Base-by-base conservation (phyloP, 140 eudicot genomes). In the Ambrosia hybrid region DNA sequence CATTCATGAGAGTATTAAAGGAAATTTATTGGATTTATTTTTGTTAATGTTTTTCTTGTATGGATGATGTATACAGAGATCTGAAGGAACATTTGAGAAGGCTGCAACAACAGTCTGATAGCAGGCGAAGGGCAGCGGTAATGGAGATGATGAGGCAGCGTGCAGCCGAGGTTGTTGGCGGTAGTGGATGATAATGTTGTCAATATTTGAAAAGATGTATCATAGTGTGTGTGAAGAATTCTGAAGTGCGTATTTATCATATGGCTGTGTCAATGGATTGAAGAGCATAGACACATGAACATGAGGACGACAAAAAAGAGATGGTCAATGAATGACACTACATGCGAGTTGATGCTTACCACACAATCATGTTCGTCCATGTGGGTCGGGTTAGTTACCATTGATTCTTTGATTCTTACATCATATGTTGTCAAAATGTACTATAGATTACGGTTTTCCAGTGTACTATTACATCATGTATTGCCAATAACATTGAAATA, bases 121-220 rank as follows among this genome's bases (percentile, higher is more conserved):
- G 46, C 7, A 41, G 46, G 46, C 46, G 46, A 41, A 4, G 46
- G 7, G 46, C 46, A 2, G 46, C 46, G 0, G 46, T 41, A 6
- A 41, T 41, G 46, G 46, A 41, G 46, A 41, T 41, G 46, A 41
- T 41, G 46, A 41, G 46, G 81, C 98, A 89, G 37, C 92, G 96
- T 66, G 89, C 98, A 26, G 95, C 95, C 17, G 98, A 92, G 82
- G 95, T 89, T 63, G 85, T 85, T 60, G 81, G 85, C 66, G 74
- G 59, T 67, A 26, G 79, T 60, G 63, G 81, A 60, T 67, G 78
- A 68, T 11, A 51, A 49, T 39, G 55, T 56, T 87, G 93, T 87
- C 71, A 65, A 79, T 84, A 83, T 73, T 34, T 16, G 37, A 36
- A 65, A 14, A 12, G 37, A 13, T 80, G 80, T 64, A 76, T 65